Evolutionary conservation across 371 early-diverging fungal species (phyloP).

Genomic region (Rhizopus delemar): DNA sequence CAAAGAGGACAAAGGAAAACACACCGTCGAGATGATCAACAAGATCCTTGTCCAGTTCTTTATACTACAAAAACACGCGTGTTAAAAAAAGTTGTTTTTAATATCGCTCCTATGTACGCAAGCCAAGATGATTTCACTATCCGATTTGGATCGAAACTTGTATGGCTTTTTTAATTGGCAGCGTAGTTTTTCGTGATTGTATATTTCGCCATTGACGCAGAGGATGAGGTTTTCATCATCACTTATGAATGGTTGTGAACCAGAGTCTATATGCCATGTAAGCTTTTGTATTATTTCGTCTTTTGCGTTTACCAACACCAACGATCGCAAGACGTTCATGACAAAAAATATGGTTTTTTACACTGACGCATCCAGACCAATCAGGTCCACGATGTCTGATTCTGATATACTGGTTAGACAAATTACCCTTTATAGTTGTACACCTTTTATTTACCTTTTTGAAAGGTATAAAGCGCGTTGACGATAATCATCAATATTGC

Average conservation of each 20-base stretch:
- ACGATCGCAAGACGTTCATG: conserved; percentile 98
- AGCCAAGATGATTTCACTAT: conserved; percentile 94
- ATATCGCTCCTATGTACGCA: conserved; percentile 60
- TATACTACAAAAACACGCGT: conserved; percentile 60
- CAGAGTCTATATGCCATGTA: conserved; percentile 60
- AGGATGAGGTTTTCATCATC: conserved; percentile 83
- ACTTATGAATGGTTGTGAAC: conserved; percentile 95
- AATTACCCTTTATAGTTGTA: not conserved
- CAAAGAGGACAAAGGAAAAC: conserved; percentile 92
- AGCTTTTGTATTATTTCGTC: not conserved
- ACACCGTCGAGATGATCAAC: conserved; percentile 89
- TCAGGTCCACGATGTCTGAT: conserved; percentile 97
- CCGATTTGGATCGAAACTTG: conserved; percentile 90
- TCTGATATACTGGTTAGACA: conserved; percentile 17
- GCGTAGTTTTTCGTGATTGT: conserved; percentile 90
- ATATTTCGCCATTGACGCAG: conserved; percentile 96
- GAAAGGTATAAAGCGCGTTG: conserved; percentile 82
- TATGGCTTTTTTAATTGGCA: conserved; percentile 66
- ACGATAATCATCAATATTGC: conserved; percentile 75
- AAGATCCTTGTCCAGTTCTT: conserved; percentile 79
- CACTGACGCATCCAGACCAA: conserved; percentile 87
- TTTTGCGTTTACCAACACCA: conserved; percentile 78
- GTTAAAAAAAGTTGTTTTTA: not conserved
- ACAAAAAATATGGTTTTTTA: conserved; percentile 82
- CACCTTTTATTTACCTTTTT: conserved; percentile 70